Conservation (phyloP, 441 rosid genomes). For the Rhodomyrtus psidioides region DNA sequence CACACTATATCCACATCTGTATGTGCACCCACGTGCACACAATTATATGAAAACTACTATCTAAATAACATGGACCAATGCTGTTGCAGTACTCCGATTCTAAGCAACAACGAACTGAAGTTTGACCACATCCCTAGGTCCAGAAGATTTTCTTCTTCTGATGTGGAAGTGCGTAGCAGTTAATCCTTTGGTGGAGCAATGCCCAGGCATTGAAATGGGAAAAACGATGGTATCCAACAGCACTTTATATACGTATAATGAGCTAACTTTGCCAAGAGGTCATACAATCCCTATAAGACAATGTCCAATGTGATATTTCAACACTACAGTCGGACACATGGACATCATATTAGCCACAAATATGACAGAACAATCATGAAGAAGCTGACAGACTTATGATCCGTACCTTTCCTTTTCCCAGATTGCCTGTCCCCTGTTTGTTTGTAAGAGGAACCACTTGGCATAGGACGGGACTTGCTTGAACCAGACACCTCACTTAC, state of each 20-base stretch:
- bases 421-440: constrained; percentile 49
- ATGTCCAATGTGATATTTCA: neutral
- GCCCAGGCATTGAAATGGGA: neutral
- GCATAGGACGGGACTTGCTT: constrained; percentile 40
- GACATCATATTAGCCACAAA: neutral
- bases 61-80: neutral
- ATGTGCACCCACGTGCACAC: neutral
- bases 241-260: neutral
- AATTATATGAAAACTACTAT: neutral
- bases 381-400: constrained; percentile 28
- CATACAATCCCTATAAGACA: neutral
- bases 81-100: neutral
- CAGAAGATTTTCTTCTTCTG: neutral
- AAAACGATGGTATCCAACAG: neutral
- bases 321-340: neutral
- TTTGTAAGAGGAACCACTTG: constrained; percentile 55
- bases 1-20: neutral
- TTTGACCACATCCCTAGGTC: neutral
- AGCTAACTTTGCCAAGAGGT: neutral
- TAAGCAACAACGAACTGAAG: neutral
- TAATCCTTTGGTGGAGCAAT: neutral
- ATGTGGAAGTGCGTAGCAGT: neutral
- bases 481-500: constrained; percentile 64
- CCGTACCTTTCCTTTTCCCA: constrained; percentile 60
- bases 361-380: neutral